phyloP scores from a whole-genome alignment of 2,329 filamentous ascomycete species.

The Cytospora chrysosperma region DNA sequence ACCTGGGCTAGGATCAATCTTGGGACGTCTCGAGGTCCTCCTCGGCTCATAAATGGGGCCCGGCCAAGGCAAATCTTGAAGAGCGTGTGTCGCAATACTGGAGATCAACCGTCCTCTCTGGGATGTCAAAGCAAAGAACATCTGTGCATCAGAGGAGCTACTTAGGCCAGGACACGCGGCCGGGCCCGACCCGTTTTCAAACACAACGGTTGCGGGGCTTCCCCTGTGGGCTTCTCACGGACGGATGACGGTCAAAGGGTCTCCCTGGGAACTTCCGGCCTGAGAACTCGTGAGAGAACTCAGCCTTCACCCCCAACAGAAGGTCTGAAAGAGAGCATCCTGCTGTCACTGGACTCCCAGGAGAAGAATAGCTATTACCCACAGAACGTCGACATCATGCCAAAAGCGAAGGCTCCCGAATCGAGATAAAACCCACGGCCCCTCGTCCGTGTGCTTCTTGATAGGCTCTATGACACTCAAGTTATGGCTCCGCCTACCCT shows the following conservation, averaged over 20 bases:
- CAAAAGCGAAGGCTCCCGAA: neutral
- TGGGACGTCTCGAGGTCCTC: too few species aligned
- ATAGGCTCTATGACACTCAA: constrained; percentile 16
- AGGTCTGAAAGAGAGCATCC: neutral
- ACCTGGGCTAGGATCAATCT: too few species aligned
- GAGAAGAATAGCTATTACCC: neutral
- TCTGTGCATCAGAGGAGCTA: neutral
- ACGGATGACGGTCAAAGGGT: neutral
- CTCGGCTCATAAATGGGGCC: neutral
- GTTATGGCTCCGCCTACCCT: constrained; percentile 7
- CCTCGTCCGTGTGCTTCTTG: constrained; percentile 14
- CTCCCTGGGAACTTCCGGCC: neutral
- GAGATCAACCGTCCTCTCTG: neutral
- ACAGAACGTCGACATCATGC: neutral
- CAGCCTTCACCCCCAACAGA: neutral
- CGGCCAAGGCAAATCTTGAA: too few species aligned
- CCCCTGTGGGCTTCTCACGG: neutral
- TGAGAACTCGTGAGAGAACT: neutral
- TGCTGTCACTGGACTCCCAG: neutral
- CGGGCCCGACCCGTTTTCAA: neutral
- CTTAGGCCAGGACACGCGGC: neutral
- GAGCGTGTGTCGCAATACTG: neutral
- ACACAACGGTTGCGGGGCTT: too few species aligned
- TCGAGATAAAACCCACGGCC: neutral
- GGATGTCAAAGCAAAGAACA: neutral